Evolutionary conservation across 2,329 filamentous ascomycete species (phyloP).

Genomic region (Venturia carpophila): DNA sequence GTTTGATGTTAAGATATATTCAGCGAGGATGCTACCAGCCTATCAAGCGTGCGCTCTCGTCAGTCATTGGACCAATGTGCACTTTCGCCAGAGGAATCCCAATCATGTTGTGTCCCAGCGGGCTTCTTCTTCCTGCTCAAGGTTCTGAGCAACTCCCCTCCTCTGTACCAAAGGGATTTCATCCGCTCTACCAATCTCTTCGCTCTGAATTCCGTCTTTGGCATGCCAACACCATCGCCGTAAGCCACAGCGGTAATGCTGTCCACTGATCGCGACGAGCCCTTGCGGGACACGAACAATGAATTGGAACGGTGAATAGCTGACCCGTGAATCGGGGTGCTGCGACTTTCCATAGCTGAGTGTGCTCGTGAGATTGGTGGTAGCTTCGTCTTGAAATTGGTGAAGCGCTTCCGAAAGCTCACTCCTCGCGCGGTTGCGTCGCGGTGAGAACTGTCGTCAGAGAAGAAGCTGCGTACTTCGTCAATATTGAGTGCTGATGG

Average conservation of each 20-base stretch:
- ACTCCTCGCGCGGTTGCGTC: slow-evolving; percentile 22
- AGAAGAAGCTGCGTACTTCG: slow-evolving; percentile 38
- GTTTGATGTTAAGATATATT: neutral
- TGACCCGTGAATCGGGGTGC: neutral
- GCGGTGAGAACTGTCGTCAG: slow-evolving; percentile 31
- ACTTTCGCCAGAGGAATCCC: slow-evolving; percentile 16
- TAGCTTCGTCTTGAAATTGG: slow-evolving; percentile 25
- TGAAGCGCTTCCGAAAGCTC: slow-evolving; percentile 31
- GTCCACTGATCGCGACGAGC: neutral
- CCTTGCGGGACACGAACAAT: slow-evolving; percentile 3
- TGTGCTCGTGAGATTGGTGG: slow-evolving; percentile 20
- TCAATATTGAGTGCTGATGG: slow-evolving; percentile 35
- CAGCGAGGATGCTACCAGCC: neutral
- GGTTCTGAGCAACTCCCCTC: slow-evolving; percentile 22
- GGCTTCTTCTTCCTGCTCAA: slow-evolving; percentile 17
- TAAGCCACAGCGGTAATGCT: slow-evolving; percentile 17
- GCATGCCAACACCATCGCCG: slow-evolving; percentile 30
- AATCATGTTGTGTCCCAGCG: neutral
- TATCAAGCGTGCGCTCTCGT: neutral
- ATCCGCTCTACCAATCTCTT: slow-evolving; percentile 35
- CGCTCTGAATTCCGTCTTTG: slow-evolving; percentile 33
- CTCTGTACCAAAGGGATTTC: slow-evolving; percentile 29
- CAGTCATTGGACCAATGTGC: slow-evolving; percentile 12
- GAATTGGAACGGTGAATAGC: slow-evolving; percentile 14
- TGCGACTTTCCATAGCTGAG: slow-evolving; percentile 20